Evolutionary conservation across 202 grass and related monocot genomes (phyloP), one percentile per base, ranked within the genome.

Genomic region (Schoenoplectus tabernaemontani): DNA sequence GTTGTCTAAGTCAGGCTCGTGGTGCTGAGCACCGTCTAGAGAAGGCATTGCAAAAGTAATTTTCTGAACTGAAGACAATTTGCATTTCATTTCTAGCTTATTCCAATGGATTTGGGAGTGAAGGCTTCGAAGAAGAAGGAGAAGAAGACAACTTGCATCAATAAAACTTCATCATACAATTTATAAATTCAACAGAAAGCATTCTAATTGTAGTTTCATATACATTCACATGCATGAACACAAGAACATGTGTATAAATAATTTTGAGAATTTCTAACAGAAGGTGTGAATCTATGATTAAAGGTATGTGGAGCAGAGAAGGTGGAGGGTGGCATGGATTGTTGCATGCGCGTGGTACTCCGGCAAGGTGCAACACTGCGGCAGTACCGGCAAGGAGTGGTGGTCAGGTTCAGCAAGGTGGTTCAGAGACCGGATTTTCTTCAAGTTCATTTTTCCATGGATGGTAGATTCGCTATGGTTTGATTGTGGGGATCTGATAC

Each of bases 361-460:
- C 0, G 87, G 88, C 11, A 93, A 56, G 83, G 67, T 89, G 22
- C 88, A 91, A 76, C 81, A 89, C 46, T 81, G 87, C 2, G 91
- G 90, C 0, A 80, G 82, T 47, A 39, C 51, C 39, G 37, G 50
- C 22, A 28, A 12, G 11, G 83, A 86, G 26, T 54, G 82, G 59
- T 77, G 74, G 22, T 66, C 60, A 13, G 30, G 32, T 62, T 0
- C 71, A 54, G 79, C 82, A 3, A 85, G 78, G 83, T 69, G 81
- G 82, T 91, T 97, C 63, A 68, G 85, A 20, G 89, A 89, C 44
- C 75, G 36, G 41, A 15, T 97, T 58, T 97, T 93, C 48, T 97
- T 85, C 63, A 70, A 54, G 59, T 90, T 87, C 19, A n/a, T 93
- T 44, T 87, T 87, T 15, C 77, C 86, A 1, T 59, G 74, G 67